Conservation (phyloP, 2,329 filamentous ascomycete genomes). For the Colletotrichum truncatum region DNA sequence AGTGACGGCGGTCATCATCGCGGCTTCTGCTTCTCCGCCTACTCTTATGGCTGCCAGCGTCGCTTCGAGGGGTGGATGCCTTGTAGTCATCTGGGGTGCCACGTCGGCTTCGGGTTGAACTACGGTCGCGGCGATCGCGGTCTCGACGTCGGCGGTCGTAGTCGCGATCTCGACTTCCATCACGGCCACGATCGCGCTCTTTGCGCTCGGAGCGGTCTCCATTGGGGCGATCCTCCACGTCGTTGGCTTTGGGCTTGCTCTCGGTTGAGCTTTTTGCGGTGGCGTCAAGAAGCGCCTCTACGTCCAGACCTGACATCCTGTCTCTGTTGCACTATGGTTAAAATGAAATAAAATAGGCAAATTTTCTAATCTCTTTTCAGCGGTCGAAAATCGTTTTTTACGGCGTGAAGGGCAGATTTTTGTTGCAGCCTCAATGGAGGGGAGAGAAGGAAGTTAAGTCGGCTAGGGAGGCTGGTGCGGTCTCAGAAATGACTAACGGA, state of each 20-base stretch:
- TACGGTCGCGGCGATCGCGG: slow-evolving; percentile 65
- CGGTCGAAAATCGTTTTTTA: not conserved
- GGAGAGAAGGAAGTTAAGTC: not conserved
- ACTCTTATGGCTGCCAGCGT: slow-evolving; percentile 83
- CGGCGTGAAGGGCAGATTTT: not conserved
- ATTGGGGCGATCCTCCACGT: slow-evolving; percentile 68
- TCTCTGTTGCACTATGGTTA: not conserved
- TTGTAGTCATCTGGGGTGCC: slow-evolving; percentile 66
- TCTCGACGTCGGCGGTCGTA: slow-evolving; percentile 58
- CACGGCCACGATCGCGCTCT: slow-evolving; percentile 64
- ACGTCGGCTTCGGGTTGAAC: slow-evolving; percentile 53
- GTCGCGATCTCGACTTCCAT: slow-evolving; percentile 54
- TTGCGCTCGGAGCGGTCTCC: slow-evolving; percentile 53
- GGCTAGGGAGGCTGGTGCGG: slow-evolving; percentile 10
- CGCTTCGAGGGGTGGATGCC: slow-evolving; percentile 76
- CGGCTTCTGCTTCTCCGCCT: slow-evolving; percentile 82
- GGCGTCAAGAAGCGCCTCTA: slow-evolving; percentile 90
- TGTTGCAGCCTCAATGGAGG: not conserved
- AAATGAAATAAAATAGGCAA: not conserved
- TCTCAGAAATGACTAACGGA: slow-evolving; percentile 2
- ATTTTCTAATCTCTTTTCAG: not conserved
- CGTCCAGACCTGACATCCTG: slow-evolving; percentile 69
- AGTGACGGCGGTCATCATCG: slow-evolving; percentile 78
- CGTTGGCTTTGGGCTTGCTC: slow-evolving; percentile 51
- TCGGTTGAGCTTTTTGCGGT: slow-evolving; percentile 72